phyloP scores from a whole-genome alignment of 176 grass and related monocot genomes.

The Thinopyrum elongatum region DNA sequence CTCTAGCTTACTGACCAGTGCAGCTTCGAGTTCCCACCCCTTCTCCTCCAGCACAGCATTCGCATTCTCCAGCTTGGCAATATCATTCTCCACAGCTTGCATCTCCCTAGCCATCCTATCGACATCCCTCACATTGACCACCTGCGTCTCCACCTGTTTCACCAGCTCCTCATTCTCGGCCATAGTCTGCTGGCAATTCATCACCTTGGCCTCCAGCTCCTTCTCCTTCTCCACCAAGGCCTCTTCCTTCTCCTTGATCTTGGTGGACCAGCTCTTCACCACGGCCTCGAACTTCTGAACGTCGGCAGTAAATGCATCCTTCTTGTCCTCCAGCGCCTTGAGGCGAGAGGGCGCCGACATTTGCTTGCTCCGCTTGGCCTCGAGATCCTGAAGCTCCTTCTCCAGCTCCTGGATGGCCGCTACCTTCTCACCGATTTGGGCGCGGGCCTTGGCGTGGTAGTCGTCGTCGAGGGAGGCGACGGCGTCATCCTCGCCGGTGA shows the following conservation, averaged over 20 bases:
- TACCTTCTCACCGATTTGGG: background rate
- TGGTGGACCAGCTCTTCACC: slow-evolving; percentile 54
- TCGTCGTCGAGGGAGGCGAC: slow-evolving; percentile 60
- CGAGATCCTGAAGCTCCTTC: slow-evolving; percentile 47
- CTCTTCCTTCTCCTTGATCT: slow-evolving; percentile 59
- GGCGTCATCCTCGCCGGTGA: slow-evolving; percentile 49
- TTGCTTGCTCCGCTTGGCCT: slow-evolving; percentile 37
- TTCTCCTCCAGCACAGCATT: slow-evolving; percentile 60
- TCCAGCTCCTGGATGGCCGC: slow-evolving; percentile 32
- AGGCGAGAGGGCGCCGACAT: slow-evolving; percentile 38
- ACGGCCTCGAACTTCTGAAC: slow-evolving; percentile 71
- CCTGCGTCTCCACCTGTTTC: slow-evolving; percentile 57
- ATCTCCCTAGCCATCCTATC: slow-evolving; percentile 80
- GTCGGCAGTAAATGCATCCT: slow-evolving; percentile 46
- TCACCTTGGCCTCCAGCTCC: slow-evolving; percentile 58
- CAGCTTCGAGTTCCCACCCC: slow-evolving; percentile 72
- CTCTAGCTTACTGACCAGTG: slow-evolving; percentile 48
- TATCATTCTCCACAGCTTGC: slow-evolving; percentile 53
- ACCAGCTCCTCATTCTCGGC: slow-evolving; percentile 56
- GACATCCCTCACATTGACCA: slow-evolving; percentile 54
- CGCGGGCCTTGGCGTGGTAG: slow-evolving; percentile 48
- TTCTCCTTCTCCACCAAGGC: slow-evolving; percentile 33
- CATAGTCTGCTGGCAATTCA: slow-evolving; percentile 18
- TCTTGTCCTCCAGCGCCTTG: slow-evolving; percentile 42
- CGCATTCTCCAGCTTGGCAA: slow-evolving; percentile 44